These are phyloP conservation scores for Lachancea meyersii DNA, from an alignment of 805 yeast species.

Conservation along the genomic window DNA sequence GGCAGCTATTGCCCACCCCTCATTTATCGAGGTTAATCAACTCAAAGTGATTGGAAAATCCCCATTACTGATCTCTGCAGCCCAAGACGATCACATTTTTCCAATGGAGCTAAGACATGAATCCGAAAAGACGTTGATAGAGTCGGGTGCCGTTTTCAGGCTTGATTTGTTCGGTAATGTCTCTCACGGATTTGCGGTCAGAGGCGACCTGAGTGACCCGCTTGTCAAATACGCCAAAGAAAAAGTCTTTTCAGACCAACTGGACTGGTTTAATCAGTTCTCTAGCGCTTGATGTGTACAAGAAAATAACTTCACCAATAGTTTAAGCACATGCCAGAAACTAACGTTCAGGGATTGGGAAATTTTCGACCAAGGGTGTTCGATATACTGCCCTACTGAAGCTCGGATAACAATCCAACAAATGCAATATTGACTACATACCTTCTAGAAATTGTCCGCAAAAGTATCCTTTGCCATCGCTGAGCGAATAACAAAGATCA, in stretches of 20 bases:
- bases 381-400: no score
- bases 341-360: background rate
- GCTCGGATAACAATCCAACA: no score
- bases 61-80: conserved; percentile 68
- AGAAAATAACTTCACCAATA: no score
- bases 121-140: conserved; percentile 53
- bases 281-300: background rate
- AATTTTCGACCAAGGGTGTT: no score
- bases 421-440: no score
- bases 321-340: background rate
- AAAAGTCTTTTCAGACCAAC: conserved; percentile 45
- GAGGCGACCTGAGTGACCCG: conserved; percentile 61
- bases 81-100: conserved; percentile 63
- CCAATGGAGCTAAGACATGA: conserved; percentile 54
- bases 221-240: conserved; percentile 58
- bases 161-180: conserved; percentile 57
- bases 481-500: no score
- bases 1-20: conserved; percentile 82
- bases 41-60: conserved; percentile 43
- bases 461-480: no score
- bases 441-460: no score
- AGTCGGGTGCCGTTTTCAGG: conserved; percentile 51
- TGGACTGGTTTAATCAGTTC: conserved; percentile 26
- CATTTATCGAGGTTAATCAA: conserved; percentile 61
- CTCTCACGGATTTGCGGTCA: conserved; percentile 71